A percentile compares a stretch with the other conserved stretches of the same genome.
phyloP scores from a whole-genome alignment of 1,284 basidiomycete genomes.

The Apiotrichum montevideense region DNA sequence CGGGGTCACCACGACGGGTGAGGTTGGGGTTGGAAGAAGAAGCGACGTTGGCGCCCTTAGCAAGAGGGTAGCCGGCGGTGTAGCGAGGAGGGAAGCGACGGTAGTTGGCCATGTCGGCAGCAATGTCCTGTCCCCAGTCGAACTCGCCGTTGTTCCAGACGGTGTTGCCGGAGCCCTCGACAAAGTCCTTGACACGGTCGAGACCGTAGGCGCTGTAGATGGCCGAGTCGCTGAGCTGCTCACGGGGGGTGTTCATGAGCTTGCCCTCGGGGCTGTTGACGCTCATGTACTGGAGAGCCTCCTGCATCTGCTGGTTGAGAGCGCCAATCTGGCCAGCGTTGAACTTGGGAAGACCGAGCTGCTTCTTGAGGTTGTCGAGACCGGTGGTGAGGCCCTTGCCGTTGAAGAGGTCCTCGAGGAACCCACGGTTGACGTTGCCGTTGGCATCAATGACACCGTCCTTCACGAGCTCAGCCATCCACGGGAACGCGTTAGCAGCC shows the following conservation, averaged over 20 bases:
- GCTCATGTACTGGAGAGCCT: not conserved
- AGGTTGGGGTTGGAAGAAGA: not conserved
- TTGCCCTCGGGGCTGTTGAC: not conserved
- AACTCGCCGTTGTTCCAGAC: too few species aligned
- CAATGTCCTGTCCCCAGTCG: not conserved
- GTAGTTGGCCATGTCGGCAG: not conserved
- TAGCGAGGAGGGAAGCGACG: not conserved
- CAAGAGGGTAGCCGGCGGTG: not conserved
- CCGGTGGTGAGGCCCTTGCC: not conserved
- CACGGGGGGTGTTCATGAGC: not conserved
- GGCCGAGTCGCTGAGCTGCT: not conserved
- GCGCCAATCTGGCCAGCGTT: not conserved
- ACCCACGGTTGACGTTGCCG: not conserved
- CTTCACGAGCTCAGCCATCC: conserved; percentile 9
- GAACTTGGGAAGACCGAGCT: not conserved
- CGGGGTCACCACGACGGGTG: not conserved
- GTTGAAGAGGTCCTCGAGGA: conserved; percentile 1
- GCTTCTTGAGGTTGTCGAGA: not conserved
- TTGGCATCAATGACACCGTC: not conserved
- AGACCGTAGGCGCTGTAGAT: not conserved
- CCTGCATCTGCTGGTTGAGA: not conserved
- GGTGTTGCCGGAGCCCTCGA: too few species aligned
- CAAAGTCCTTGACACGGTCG: not conserved
- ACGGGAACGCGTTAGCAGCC: conserved; percentile 8
- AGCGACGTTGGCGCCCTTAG: not conserved